These are phyloP conservation scores for Plasmodium gallinaceum DNA, from an alignment of 169 alveolate species.

Conservation along the genomic window DNA sequence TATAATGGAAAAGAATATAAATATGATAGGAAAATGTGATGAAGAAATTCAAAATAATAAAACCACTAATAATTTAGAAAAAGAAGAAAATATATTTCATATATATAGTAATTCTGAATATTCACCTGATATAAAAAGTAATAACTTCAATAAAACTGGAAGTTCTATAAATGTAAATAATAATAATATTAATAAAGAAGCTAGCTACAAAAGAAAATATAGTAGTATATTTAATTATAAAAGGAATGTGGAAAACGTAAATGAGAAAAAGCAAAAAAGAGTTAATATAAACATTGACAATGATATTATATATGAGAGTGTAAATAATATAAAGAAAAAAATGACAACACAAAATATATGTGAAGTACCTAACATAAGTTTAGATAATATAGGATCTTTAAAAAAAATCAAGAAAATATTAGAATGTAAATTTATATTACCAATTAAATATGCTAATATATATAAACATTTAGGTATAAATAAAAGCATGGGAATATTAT, in stretches of 20 bases:
- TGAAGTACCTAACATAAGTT: slow-evolving; percentile 94
- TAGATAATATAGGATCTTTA: slow-evolving; percentile 97
- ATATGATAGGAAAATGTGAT: neutral
- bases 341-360: slow-evolving; percentile 64
- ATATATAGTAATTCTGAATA: neutral
- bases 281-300: slow-evolving; percentile 7
- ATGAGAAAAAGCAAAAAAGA: neutral
- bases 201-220: neutral
- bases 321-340: slow-evolving; percentile 62
- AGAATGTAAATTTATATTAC: slow-evolving; percentile 93
- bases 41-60: neutral
- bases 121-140: neutral
- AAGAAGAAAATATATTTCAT: neutral
- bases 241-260: neutral
- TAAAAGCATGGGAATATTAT: slow-evolving; percentile 97
- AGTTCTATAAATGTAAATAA: neutral
- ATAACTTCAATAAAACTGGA: neutral
- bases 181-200: neutral
- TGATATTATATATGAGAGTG: slow-evolving; percentile 45
- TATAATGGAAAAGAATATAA: neutral
- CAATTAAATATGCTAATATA: slow-evolving; percentile 92
- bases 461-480: slow-evolving; percentile 93
- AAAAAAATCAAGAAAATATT: slow-evolving; percentile 92
- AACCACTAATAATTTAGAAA: neutral
- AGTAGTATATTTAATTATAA: neutral